Base-by-base conservation (phyloP, 2,329 filamentous ascomycete genomes). In the Didymella segeticola region DNA sequence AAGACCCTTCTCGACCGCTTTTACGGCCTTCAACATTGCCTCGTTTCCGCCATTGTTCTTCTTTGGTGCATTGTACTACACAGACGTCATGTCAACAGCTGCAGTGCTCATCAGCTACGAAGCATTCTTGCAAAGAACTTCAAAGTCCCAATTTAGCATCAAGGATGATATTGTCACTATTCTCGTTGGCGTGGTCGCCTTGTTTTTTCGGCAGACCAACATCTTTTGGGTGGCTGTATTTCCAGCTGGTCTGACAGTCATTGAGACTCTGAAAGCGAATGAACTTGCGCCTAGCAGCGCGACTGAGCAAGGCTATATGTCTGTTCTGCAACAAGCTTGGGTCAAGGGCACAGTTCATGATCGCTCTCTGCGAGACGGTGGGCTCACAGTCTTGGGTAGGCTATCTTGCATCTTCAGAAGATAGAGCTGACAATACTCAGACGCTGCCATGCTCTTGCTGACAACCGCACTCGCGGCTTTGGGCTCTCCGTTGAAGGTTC, bases 21-120 rank as follows among this genome's bases (percentile, higher is more conserved):
- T 91, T 62, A 86, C 85, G 0, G 89, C 88, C 2, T 68, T 95
- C 61, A 96, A 97, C 62, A 84, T 96, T 33, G 86, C 86, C 15
- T 79, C 96, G 0, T 97, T 98, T 58, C 95, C 95, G 0, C 85
- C 93, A 0, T 74, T 99, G 0, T 97, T 96, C 80, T 99, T 99
- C 82, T 99, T 99, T 75, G 95, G 91, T 0, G 92, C 86, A 0
- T 79, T 99, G 7, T 99, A 96, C 74, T 99, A 99, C 73, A 99
- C 95, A 0, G 95, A 99, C 73, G 83, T 97, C 2, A 81, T 90
- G 43, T 96, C 93, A 0, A 90, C 92, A 0, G 79, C 90, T 7
- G 82, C 86, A 1, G 90, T 97, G 0, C 77, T 97, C 8, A 71
- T 86, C 2, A 85, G 86, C 1, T 95, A 93, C 68, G 78, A 82